phyloP scores from a whole-genome alignment of 1,284 basidiomycete species.

The Moesziomyces sp. region DNA sequence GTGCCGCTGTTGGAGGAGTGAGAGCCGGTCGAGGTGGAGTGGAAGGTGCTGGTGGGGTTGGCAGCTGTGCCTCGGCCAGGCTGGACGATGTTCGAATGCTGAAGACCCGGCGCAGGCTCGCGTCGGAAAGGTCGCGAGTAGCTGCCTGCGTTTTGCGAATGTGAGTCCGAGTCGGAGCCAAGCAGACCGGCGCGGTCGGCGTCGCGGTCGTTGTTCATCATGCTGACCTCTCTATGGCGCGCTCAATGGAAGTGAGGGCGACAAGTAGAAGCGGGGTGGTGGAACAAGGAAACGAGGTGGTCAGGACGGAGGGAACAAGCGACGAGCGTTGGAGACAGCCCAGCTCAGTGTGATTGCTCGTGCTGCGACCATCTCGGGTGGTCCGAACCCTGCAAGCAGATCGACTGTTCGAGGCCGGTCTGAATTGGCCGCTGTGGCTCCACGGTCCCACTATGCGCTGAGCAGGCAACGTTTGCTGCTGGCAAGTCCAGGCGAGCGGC shows the following conservation, averaged over 20 bases:
- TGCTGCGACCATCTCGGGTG: too few species aligned
- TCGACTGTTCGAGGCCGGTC: too few species aligned
- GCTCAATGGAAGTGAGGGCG: too few species aligned
- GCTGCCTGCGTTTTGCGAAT: conserved; percentile 2
- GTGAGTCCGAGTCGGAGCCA: neutral
- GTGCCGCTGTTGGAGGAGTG: conserved; percentile 19
- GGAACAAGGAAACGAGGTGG: neutral
- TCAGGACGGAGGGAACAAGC: neutral
- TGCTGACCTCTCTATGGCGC: neutral
- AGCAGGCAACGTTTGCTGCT: too few species aligned
- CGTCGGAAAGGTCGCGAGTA: conserved; percentile 21
- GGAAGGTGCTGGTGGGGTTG: conserved; percentile 15
- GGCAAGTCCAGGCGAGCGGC: too few species aligned
- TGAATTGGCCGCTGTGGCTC: too few species aligned
- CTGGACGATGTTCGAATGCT: conserved; percentile 24
- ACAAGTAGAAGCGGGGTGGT: neutral
- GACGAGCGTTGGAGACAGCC: too few species aligned
- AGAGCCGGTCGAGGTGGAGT: conserved; percentile 19
- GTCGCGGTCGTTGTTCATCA: conserved; percentile 5
- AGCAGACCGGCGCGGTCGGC: conserved; percentile 9
- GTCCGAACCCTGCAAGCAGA: too few species aligned
- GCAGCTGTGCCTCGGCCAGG: conserved; percentile 5
- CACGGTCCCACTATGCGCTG: too few species aligned
- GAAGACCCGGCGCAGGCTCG: conserved; percentile 16
- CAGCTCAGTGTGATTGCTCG: too few species aligned